phyloP scores from a whole-genome alignment of 805 yeast genomes.

The Yamadazyma ubonensis region DNA sequence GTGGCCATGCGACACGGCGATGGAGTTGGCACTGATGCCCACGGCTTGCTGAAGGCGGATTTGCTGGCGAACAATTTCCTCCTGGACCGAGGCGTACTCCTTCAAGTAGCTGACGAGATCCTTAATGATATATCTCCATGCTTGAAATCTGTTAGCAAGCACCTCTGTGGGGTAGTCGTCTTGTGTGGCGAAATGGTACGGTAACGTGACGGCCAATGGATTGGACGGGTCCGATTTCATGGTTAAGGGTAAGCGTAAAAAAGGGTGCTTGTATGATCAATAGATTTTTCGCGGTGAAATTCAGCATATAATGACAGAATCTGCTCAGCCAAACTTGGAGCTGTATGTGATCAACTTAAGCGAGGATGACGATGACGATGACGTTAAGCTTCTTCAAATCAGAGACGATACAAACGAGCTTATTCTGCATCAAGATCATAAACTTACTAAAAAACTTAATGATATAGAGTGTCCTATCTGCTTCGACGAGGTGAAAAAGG shows the following conservation, averaged over 20 bases:
- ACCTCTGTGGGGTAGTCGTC: conserved; percentile 74
- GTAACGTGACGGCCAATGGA: conserved; percentile 41
- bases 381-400: conserved; percentile 38
- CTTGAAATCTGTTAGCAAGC: conserved; percentile 75
- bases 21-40: conserved; percentile 22
- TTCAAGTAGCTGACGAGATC: conserved; percentile 72
- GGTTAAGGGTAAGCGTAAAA: too few relatives aligned
- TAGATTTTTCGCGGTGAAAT: too few relatives aligned
- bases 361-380: conserved; percentile 28
- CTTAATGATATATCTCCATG: conserved; percentile 81
- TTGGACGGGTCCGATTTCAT: conserved; percentile 23
- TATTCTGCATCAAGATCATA: conserved; percentile 21
- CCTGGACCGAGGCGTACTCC: conserved; percentile 82
- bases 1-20: conserved; percentile 15
- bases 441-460: conserved; percentile 28
- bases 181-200: conserved; percentile 33
- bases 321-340: background rate
- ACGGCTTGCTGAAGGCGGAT: conserved; percentile 78
- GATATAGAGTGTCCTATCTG: conserved; percentile 45
- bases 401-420: conserved; percentile 34
- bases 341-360: conserved; percentile 8
- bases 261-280: too few relatives aligned
- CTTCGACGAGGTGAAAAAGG: conserved; percentile 39
- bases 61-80: conserved; percentile 83
- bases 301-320: too few relatives aligned